Conservation (phyloP, 2,329 filamentous ascomycete species). For the Pseudocercospora macadamiae region DNA sequence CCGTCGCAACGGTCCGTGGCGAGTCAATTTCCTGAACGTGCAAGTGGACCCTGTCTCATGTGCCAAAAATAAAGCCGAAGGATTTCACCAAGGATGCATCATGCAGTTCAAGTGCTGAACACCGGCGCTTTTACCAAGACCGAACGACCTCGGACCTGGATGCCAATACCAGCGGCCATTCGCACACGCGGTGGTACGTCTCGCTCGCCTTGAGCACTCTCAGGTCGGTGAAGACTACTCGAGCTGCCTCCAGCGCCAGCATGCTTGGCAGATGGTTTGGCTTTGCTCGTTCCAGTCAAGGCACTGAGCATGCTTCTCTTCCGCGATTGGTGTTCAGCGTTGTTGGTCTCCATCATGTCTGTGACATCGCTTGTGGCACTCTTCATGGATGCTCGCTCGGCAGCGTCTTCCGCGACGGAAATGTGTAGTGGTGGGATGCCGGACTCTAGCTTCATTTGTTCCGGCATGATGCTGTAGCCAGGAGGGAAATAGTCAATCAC, state of each 20-base stretch:
- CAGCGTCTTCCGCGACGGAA: slow-evolving; percentile 47
- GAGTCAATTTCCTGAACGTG: not conserved
- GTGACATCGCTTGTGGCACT: slow-evolving; percentile 40
- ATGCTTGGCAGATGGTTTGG: slow-evolving; percentile 42
- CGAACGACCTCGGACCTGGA: slow-evolving; percentile 53
- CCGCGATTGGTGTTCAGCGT: slow-evolving; percentile 29
- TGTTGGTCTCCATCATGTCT: slow-evolving; percentile 33
- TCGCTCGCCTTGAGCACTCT: slow-evolving; percentile 45
- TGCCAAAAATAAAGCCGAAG: slow-evolving; percentile 4
- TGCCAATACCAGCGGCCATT: slow-evolving; percentile 51
- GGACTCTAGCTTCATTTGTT: slow-evolving; percentile 82
- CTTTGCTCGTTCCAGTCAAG: slow-evolving; percentile 45
- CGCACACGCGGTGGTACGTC: slow-evolving; percentile 48
- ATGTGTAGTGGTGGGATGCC: slow-evolving; percentile 52
- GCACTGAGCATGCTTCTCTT: slow-evolving; percentile 49
- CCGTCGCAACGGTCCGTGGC: slow-evolving; percentile 6
- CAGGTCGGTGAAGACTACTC: slow-evolving; percentile 43
- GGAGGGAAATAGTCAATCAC: slow-evolving; percentile 83
- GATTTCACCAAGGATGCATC: not conserved
- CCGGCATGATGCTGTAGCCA: slow-evolving; percentile 68
- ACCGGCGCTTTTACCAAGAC: slow-evolving; percentile 55
- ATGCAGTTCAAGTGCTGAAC: slow-evolving; percentile 36
- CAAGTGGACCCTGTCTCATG: slow-evolving; percentile 7
- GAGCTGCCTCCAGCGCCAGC: slow-evolving; percentile 39
- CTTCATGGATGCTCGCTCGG: slow-evolving; percentile 45